phyloP scores from a whole-genome alignment of 805 yeast genomes.

The Pichia sporocuriosa region DNA sequence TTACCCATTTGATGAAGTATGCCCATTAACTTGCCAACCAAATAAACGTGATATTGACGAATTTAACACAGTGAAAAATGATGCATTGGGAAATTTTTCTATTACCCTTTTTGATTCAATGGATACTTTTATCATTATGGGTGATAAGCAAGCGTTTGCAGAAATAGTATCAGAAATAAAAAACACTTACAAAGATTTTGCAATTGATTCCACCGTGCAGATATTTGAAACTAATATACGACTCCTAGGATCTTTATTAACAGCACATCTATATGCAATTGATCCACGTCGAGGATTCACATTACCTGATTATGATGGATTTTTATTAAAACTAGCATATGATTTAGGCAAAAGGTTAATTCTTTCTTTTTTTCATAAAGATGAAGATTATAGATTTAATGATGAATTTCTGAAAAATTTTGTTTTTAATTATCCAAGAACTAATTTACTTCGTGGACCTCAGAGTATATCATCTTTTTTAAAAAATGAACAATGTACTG shows the following conservation, averaged over 20 bases:
- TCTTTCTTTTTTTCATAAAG: constrained; percentile 59
- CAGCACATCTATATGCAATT: constrained; percentile 68
- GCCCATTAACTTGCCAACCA: constrained; percentile 66
- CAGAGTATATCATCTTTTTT: constrained; percentile 35
- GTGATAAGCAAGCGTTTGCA: constrained; percentile 51
- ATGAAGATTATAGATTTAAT: constrained; percentile 18
- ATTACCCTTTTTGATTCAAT: constrained; percentile 72
- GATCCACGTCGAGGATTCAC: constrained; percentile 39
- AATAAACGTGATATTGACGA: constrained; percentile 57
- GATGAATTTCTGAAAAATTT: constrained; percentile 1
- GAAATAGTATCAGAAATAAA: constrained; percentile 37
- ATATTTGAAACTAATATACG: constrained; percentile 85
- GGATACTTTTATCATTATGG: constrained; percentile 71
- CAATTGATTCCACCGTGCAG: constrained; percentile 66
- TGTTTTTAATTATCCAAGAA: constrained; percentile 67
- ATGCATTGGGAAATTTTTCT: constrained; percentile 79
- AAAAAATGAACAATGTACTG: constrained; percentile 67
- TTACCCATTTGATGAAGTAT: constrained; percentile 76
- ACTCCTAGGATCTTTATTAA: constrained; percentile 72
- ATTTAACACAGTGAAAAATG: constrained; percentile 58
- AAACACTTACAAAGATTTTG: constrained; percentile 38
- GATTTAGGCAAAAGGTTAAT: constrained; percentile 69
- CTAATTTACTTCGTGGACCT: constrained; percentile 56
- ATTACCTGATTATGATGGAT: constrained; percentile 55
- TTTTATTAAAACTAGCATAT: constrained; percentile 60